A percentile compares a stretch with the other conserved stretches of the same genome.
Evolutionary conservation across 2,329 filamentous ascomycete species (phyloP).

Genomic region (Corinectria fuckeliana): DNA sequence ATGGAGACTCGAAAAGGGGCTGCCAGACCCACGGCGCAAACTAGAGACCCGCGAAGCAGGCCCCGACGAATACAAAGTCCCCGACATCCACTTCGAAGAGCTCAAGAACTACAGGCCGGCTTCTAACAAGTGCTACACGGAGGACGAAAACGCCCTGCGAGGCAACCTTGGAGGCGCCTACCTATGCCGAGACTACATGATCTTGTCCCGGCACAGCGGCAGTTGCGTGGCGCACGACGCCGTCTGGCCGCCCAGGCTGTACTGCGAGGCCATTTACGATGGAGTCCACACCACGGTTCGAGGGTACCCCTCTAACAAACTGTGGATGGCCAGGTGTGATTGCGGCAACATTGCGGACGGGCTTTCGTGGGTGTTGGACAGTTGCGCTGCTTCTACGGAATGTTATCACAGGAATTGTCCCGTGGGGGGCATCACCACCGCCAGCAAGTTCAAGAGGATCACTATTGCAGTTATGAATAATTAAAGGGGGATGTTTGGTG

Average conservation of each 20-base stretch:
- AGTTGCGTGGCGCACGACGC: not conserved
- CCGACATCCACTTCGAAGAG: too few species aligned
- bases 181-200: not conserved
- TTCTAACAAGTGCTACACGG: not conserved
- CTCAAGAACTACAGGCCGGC: too few species aligned
- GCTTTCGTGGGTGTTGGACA: not conserved
- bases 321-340: not conserved
- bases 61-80: not conserved
- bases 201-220: not conserved
- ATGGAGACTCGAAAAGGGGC: not conserved
- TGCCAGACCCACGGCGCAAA: not conserved
- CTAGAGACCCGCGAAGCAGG: not conserved
- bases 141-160: not conserved
- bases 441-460: not conserved
- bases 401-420: not conserved
- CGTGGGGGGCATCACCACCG: not conserved
- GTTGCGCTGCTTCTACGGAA: not conserved
- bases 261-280: slow-evolving; percentile 2
- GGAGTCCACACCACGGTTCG: not conserved
- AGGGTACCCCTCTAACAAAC: not conserved
- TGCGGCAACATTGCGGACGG: not conserved
- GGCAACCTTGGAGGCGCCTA: not conserved
- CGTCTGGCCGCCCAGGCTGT: not conserved
- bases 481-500: too few species aligned
- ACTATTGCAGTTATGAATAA: not conserved